These are phyloP conservation scores for Quercus rubra DNA, from an alignment of 306 rosid genomes.

Conservation along the genomic window DNA sequence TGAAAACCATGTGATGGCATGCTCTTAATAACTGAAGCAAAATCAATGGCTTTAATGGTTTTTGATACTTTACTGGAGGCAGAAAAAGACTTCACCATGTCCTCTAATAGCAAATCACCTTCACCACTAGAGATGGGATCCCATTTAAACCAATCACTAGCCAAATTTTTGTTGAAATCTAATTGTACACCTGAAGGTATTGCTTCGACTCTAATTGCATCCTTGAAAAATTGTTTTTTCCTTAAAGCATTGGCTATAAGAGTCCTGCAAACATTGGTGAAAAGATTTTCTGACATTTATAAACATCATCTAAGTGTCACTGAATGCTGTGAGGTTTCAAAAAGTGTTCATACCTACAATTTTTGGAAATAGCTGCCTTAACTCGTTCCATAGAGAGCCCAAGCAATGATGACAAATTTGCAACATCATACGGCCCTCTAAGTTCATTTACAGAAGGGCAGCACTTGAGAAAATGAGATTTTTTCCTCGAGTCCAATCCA, in stretches of 20 bases:
- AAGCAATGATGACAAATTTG: constrained; percentile 69
- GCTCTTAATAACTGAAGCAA: constrained; percentile 43
- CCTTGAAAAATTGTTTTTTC: constrained; percentile 72
- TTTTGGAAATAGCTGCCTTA: constrained; percentile 76
- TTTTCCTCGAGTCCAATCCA: constrained; percentile 89
- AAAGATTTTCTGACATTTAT: constrained; percentile 5
- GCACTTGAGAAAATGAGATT: constrained; percentile 75
- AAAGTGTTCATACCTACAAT: constrained; percentile 66
- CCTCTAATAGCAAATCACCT: constrained; percentile 78
- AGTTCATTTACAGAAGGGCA: constrained; percentile 71
- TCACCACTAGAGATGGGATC: constrained; percentile 86
- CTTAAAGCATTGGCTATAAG: constrained; percentile 70
- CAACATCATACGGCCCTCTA: constrained; percentile 91
- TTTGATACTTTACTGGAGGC: constrained; percentile 47
- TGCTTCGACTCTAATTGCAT: constrained; percentile 65
- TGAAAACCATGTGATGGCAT: constrained; percentile 67
- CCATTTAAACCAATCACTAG: constrained; percentile 58
- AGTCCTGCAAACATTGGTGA: constrained; percentile 44
- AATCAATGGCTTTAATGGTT: constrained; percentile 63
- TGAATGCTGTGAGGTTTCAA: constrained; percentile 7
- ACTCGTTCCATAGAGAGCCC: constrained; percentile 76
- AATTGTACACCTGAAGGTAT: constrained; percentile 42
- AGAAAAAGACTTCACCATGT: constrained; percentile 52
- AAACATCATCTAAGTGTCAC: constrained; percentile 5
- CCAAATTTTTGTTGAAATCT: constrained; percentile 42